Evolutionary conservation across 164 flowering plant species (phyloP).

Genomic region (Platanus orientalis): DNA sequence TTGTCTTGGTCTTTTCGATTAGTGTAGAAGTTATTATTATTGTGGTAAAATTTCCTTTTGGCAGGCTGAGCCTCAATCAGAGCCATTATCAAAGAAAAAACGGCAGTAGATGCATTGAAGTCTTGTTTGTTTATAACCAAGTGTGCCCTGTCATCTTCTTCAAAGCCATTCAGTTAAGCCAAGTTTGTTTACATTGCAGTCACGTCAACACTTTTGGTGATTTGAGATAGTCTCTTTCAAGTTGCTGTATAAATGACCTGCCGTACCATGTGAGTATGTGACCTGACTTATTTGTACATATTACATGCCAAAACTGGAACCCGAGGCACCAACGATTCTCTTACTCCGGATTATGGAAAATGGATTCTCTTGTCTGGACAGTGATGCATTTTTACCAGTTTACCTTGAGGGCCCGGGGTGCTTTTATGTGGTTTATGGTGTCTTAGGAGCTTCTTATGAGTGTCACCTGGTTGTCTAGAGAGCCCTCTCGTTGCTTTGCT

Average conservation of each 20-base stretch:
- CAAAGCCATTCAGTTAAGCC: background rate
- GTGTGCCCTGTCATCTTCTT: background rate
- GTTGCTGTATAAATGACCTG: conserved; percentile 1
- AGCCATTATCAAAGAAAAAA: conserved; percentile 9
- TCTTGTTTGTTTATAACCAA: background rate
- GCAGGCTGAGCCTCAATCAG: conserved; percentile 12
- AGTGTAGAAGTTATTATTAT: too few relatives aligned
- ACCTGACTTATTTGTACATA: conserved; percentile 12
- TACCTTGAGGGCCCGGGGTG: too few relatives aligned
- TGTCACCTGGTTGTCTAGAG: too few relatives aligned
- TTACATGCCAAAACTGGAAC: background rate
- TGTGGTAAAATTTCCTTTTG: background rate
- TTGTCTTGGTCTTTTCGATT: too few relatives aligned
- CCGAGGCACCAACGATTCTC: conserved; percentile 3
- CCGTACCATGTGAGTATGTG: conserved; percentile 7
- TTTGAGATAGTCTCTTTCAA: too few relatives aligned
- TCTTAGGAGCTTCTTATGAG: too few relatives aligned
- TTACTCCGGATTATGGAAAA: conserved; percentile 1
- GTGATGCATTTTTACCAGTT: background rate
- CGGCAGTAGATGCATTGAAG: conserved; percentile 8
- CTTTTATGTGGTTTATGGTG: too few relatives aligned
- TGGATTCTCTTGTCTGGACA: background rate
- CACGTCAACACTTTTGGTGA: background rate
- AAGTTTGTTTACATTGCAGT: background rate
- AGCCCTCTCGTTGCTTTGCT: too few relatives aligned